Percentiles rank a stretch among this genome's conserved stretches.
Conservation (phyloP, 23 red algal species). For the Cyanidiococcus yangmingshanensis region DNA sequence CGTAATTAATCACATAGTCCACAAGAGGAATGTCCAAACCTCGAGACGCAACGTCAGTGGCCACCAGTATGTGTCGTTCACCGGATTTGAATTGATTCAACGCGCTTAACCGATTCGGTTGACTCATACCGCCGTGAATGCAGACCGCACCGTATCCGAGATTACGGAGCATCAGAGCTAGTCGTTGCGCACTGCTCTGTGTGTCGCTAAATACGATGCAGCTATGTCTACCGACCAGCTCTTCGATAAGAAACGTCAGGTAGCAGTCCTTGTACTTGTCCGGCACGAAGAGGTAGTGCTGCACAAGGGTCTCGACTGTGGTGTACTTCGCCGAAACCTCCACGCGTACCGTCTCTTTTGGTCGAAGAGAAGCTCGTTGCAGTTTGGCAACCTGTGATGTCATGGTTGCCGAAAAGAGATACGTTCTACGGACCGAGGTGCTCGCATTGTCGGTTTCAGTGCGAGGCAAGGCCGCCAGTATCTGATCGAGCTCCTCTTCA, state of each 20-base stretch:
- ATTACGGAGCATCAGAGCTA: constrained; percentile 58
- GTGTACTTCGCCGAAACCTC: constrained; percentile 78
- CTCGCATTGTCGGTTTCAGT: constrained; percentile 1
- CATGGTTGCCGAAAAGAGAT: constrained; percentile 97
- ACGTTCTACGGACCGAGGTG: constrained; percentile 26
- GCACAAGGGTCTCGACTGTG: constrained; percentile 83
- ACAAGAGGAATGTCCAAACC: constrained; percentile 95
- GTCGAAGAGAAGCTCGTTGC: constrained; percentile 58
- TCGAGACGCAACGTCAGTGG: constrained; percentile 90
- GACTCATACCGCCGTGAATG: constrained; percentile 95
- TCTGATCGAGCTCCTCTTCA: constrained; percentile 88
- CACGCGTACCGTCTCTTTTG: constrained; percentile 56
- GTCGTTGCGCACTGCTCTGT: constrained; percentile 68
- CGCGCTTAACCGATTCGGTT: constrained; percentile 73
- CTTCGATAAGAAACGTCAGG: constrained; percentile 64
- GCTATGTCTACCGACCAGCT: constrained; percentile 53
- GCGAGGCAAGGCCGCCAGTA: constrained; percentile 46
- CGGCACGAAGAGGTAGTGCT: constrained; percentile 91
- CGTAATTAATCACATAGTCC: constrained; percentile 92
- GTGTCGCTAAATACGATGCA: constrained; percentile 93
- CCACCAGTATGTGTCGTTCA: constrained; percentile 55
- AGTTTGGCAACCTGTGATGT: constrained; percentile 89
- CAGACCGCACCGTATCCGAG: constrained; percentile 70
- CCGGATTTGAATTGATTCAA: constrained; percentile 78
- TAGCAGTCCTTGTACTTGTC: constrained; percentile 96